A percentile compares a stretch with the other conserved stretches of the same genome.
These are phyloP conservation scores for Populus nigra DNA, from an alignment of 345 rosid genomes.

Conservation along the genomic window DNA sequence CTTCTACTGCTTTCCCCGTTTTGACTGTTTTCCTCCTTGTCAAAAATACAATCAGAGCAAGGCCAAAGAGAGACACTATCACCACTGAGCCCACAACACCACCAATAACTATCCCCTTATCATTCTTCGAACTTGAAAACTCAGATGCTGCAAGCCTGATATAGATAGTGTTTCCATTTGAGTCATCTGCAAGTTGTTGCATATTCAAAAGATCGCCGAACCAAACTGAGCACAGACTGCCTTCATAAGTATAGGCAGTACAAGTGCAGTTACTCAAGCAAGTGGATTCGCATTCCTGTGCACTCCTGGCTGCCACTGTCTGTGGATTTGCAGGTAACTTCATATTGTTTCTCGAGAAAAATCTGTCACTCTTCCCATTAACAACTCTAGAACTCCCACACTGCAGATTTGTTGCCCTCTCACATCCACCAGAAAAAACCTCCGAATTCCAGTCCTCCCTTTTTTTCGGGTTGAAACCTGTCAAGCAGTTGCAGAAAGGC, in stretches of 20 bases:
- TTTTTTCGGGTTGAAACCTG: conserved; percentile 40
- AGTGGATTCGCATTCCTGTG: conserved; percentile 35
- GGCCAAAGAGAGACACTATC: conserved; percentile 25
- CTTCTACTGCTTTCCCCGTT: conserved; percentile 43
- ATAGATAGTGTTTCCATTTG: conserved; percentile 35
- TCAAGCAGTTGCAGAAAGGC: conserved; percentile 52
- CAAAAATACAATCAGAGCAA: conserved; percentile 28
- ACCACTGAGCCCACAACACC: conserved; percentile 40
- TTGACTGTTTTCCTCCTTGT: conserved; percentile 28
- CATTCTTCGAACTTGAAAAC: conserved; percentile 35
- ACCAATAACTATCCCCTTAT: conserved; percentile 35
- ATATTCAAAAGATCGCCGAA: conserved; percentile 41
- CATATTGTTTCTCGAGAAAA: conserved; percentile 25
- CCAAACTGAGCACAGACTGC: conserved; percentile 53
- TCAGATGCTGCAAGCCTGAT: conserved; percentile 72
- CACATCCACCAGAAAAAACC: conserved; percentile 66
- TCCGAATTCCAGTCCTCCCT: conserved; percentile 43
- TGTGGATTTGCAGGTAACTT: conserved; percentile 18
- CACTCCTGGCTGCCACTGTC: conserved; percentile 18
- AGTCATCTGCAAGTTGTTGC: conserved; percentile 32
- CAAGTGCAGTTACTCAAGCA: conserved; percentile 64
- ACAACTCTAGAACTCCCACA: conserved; percentile 34
- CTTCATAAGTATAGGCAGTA: conserved; percentile 54
- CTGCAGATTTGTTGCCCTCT: conserved; percentile 43
- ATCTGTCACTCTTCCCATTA: conserved; percentile 32